Base-by-base conservation (phyloP, 805 yeast species). In the Cyberlindnera subsufficiens region DNA sequence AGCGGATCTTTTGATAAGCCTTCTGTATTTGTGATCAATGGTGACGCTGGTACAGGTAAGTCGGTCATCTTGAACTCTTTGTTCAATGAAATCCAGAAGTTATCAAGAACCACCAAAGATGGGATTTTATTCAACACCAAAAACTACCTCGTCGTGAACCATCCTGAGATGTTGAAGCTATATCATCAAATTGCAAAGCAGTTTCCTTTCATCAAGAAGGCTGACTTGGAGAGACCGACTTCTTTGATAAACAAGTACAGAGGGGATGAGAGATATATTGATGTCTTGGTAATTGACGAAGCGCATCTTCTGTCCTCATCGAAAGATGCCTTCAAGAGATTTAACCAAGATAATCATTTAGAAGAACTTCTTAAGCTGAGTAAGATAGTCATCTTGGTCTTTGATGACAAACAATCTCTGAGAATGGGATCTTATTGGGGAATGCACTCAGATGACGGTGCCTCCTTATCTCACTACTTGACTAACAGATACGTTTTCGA, bases 31-130 rank as follows among this genome's bases (percentile, higher is more conserved):
- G 68, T 69, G 1, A 68, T 71, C 39, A 64, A 69, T 45, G 76
- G 76, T 39, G 73, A 69, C 55, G 75, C 75, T 6, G 76, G 76
- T 19, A 71, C 76, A 0, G 76, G 76, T 11, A 71, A 71, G 47
- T 64, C 71, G 14, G 74, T 68, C 3, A 60, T 71, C 9, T 50
- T 71, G 42, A 71, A 71, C 42, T 53, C 72, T 6, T 37, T 71
- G 20, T 69, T 71, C 51, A 68, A 71, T 43, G 71, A 69, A 14
- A 58, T 70, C 14, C 75, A 71, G 46, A 58, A 50, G 32, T 30
- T 52, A 4, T 47, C 68, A 4, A 52, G 48, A 36, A 45, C 48
- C 3, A 30, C 47, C 2, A 42, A 42, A 14, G 56, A 56, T 30
- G 49, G 55, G 31, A 32, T 49, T 1, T 42, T 67, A 16, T 42